These are phyloP conservation scores for Drechslera avenae DNA, from an alignment of 2,329 filamentous ascomycete genomes.

Conservation along the genomic window DNA sequence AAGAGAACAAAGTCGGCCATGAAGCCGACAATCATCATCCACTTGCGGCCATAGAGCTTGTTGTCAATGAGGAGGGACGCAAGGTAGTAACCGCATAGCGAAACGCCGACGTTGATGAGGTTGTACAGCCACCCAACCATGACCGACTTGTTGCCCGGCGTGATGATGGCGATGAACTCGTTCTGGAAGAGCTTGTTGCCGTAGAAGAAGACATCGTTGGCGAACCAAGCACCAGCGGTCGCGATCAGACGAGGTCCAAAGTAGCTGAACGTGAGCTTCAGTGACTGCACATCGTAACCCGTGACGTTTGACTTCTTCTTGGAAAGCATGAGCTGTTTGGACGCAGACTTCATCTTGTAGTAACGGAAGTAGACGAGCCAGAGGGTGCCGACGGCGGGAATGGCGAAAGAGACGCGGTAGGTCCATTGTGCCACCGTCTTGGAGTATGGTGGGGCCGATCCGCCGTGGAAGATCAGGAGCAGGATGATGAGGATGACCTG, in stretches of 20 bases:
- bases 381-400: constrained; percentile 86
- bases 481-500: constrained; percentile 86
- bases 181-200: constrained; percentile 97
- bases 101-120: constrained; percentile 86
- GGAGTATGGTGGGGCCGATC: constrained; percentile 75
- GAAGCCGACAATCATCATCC: constrained; percentile 96
- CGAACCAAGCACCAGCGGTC: constrained; percentile 89
- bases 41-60: constrained; percentile 94
- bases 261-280: constrained; percentile 76
- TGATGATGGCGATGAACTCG: constrained; percentile 85
- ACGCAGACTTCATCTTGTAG: constrained; percentile 90
- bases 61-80: constrained; percentile 91
- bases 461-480: constrained; percentile 86
- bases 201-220: constrained; percentile 98
- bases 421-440: constrained; percentile 81
- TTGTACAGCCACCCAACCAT: constrained; percentile 93
- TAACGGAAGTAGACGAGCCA: constrained; percentile 97
- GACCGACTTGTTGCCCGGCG: constrained; percentile 69
- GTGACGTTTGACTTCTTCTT: constrained; percentile 89
- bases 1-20: constrained; percentile 92
- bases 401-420: constrained; percentile 89
- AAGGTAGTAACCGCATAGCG: constrained; percentile 84
- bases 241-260: constrained; percentile 87
- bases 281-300: constrained; percentile 86
- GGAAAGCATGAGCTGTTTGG: constrained; percentile 77